phyloP scores from a whole-genome alignment of 192 early-diverging fungal genomes.

The Backusella sp. region DNA sequence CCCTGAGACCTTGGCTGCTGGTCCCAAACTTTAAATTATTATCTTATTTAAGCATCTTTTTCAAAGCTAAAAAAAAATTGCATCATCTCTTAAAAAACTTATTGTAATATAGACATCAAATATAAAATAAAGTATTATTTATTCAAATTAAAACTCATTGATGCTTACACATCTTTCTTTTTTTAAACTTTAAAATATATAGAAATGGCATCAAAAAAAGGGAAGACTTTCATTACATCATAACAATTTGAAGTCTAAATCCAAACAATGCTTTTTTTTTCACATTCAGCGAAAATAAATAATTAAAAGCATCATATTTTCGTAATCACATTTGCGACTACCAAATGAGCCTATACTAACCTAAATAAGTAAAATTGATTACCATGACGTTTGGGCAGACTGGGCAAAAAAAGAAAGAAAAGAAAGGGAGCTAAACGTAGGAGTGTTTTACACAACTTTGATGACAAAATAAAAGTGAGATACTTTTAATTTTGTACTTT shows the following conservation, averaged over 20 bases:
- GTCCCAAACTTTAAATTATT: slow-evolving; percentile 45
- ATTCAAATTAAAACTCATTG: not conserved
- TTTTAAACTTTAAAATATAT: not conserved
- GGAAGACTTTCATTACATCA: not conserved
- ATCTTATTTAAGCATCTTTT: not conserved
- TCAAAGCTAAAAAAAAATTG: not conserved
- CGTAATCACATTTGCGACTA: not conserved
- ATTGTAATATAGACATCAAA: not conserved
- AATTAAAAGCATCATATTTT: not conserved
- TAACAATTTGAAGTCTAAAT: not conserved
- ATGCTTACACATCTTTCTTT: not conserved
- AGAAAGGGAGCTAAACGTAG: not conserved
- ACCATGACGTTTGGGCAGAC: not conserved
- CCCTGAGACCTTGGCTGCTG: slow-evolving; percentile 73
- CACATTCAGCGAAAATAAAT: not conserved
- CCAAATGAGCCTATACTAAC: not conserved
- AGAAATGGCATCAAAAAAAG: not conserved
- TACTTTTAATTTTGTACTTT: not conserved
- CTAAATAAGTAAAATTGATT: not conserved
- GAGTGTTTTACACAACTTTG: not conserved
- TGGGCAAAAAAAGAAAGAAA: not conserved
- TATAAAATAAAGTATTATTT: not conserved
- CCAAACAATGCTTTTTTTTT: not conserved
- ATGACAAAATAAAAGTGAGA: not conserved
- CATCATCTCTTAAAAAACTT: not conserved